phyloP scores from a whole-genome alignment of 169 alveolate genomes.

The Plasmodium malariae region DNA sequence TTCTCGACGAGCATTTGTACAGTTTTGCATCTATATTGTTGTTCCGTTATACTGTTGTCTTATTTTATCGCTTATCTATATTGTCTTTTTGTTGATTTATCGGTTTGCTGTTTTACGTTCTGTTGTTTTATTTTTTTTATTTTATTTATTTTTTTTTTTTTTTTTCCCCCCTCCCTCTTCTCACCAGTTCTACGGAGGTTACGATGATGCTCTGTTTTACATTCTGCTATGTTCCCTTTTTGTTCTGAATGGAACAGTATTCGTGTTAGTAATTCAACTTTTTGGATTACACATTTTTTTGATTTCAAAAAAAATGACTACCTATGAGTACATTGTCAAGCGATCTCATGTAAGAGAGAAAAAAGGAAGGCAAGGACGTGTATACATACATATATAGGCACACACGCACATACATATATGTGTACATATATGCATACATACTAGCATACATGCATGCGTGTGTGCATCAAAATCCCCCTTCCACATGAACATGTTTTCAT shows the following conservation, averaged over 20 bases:
- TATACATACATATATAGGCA: not conserved
- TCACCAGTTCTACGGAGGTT: conserved; percentile 69
- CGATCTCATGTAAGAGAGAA: conserved; percentile 49
- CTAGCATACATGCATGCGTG: not conserved
- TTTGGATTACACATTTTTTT: conserved; percentile 80
- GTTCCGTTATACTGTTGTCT: too few relatives aligned
- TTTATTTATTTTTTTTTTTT: not conserved
- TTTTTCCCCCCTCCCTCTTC: conserved; percentile 17
- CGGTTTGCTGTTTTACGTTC: too few relatives aligned
- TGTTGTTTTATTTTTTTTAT: conserved; percentile 16
- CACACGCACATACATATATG: not conserved
- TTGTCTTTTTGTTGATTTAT: too few relatives aligned
- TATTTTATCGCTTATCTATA: too few relatives aligned
- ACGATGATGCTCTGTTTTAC: conserved; percentile 71
- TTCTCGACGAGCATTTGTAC: not conserved
- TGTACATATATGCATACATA: not conserved
- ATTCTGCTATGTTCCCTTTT: conserved; percentile 39
- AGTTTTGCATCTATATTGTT: too few relatives aligned
- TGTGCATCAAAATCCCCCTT: not conserved
- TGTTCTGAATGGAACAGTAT: conserved; percentile 34
- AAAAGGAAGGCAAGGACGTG: not conserved
- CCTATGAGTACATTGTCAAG: conserved; percentile 81
- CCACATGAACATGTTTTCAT: not conserved
- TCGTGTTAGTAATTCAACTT: conserved; percentile 79
- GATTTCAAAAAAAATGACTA: conserved; percentile 79